Percentiles rank a stretch among this genome's conserved stretches.
phyloP scores from a whole-genome alignment of 345 rosid species.

The Luvunga scandens region DNA sequence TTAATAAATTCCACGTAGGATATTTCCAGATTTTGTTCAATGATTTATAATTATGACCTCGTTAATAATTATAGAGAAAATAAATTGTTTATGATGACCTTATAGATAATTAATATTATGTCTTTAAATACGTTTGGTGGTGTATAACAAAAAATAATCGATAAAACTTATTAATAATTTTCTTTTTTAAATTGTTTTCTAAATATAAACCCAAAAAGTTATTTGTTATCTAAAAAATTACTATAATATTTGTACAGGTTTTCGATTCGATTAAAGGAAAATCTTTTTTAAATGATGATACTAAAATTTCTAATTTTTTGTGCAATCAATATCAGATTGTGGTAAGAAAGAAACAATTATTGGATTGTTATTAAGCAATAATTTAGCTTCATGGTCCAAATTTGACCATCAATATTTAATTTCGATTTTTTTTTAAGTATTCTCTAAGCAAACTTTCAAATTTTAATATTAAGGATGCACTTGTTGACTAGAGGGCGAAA shows the following conservation, averaged over 20 bases:
- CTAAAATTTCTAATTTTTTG: too few relatives aligned
- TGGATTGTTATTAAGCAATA: neutral
- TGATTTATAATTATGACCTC: neutral
- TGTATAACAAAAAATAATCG: too few relatives aligned
- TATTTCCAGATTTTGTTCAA: neutral
- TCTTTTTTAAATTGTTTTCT: too few relatives aligned
- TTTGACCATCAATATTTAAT: neutral
- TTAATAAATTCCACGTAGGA: neutral
- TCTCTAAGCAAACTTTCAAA: neutral
- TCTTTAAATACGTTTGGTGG: too few relatives aligned
- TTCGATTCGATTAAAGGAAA: too few relatives aligned
- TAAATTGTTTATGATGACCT: neutral
- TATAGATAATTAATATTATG: neutral
- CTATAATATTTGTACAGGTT: too few relatives aligned
- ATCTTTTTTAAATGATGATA: too few relatives aligned
- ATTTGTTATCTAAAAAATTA: too few relatives aligned
- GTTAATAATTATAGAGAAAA: neutral
- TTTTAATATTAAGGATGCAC: neutral
- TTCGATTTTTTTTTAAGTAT: neutral
- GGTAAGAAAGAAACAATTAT: neutral
- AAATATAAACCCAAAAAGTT: too few relatives aligned
- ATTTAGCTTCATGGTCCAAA: neutral
- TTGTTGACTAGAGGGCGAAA: neutral
- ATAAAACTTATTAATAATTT: too few relatives aligned
- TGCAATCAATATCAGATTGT: neutral